phyloP scores from a whole-genome alignment of 352 stramenopile genomes.

The Globisporangium recalcitrans region DNA sequence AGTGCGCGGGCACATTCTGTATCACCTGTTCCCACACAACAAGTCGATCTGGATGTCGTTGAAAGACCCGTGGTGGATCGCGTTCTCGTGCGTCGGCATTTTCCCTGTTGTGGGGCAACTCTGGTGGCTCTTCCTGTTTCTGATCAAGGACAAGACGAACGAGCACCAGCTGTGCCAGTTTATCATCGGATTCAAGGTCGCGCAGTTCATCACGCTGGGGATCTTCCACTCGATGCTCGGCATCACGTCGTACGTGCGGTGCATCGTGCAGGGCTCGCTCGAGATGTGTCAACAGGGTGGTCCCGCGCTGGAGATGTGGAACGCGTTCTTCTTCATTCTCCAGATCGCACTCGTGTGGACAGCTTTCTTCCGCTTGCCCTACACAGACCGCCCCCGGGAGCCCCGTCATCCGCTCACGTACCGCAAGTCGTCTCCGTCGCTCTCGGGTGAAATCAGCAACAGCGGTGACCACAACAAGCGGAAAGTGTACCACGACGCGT shows the following conservation, averaged over 20 bases:
- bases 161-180: conserved; percentile 92
- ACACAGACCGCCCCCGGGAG: conserved; percentile 64
- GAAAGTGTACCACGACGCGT: conserved; percentile 65
- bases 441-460: background rate
- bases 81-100: conserved; percentile 73
- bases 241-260: conserved; percentile 65
- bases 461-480: conserved; percentile 8
- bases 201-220: conserved; percentile 87
- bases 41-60: conserved; percentile 86
- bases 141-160: conserved; percentile 90
- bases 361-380: conserved; percentile 81
- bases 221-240: conserved; percentile 66
- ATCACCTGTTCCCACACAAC: conserved; percentile 86
- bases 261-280: conserved; percentile 57
- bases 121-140: conserved; percentile 88
- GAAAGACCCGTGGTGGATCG: conserved; percentile 76
- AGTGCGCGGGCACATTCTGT: conserved; percentile 74
- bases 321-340: conserved; percentile 76
- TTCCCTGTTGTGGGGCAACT: conserved; percentile 82
- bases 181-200: conserved; percentile 89
- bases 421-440: conserved; percentile 40
- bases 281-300: conserved; percentile 46
- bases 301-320: conserved; percentile 57
- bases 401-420: conserved; percentile 43
- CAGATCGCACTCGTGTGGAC: conserved; percentile 83